Evolutionary conservation across 2,329 filamentous ascomycete genomes (phyloP).

Genomic region (Clonostachys chloroleuca): DNA sequence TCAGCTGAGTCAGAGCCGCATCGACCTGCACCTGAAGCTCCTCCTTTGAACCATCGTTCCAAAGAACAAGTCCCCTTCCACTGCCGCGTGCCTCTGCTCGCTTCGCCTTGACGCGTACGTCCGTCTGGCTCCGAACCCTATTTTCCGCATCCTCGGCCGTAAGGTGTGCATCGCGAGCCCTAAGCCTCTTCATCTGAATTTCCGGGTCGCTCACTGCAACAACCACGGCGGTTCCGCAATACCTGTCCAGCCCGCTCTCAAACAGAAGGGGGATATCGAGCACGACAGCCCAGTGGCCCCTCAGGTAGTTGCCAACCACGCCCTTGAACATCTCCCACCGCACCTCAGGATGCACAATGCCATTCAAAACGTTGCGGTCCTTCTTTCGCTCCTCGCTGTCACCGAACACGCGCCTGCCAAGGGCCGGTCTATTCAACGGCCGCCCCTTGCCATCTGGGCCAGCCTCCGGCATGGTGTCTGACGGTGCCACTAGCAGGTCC

Average conservation of each 20-base stretch:
- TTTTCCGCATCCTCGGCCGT: constrained; percentile 84
- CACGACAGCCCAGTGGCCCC: constrained; percentile 82
- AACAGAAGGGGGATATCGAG: constrained; percentile 91
- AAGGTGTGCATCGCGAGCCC: constrained; percentile 72
- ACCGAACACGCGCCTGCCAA: constrained; percentile 86
- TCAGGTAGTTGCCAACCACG: constrained; percentile 68
- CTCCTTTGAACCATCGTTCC: constrained; percentile 78
- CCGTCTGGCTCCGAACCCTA: constrained; percentile 79
- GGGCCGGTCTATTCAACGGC: constrained; percentile 78
- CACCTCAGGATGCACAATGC: constrained; percentile 90
- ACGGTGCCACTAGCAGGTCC: constrained; percentile 68
- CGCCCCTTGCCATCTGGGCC: constrained; percentile 52
- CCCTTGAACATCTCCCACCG: constrained; percentile 74
- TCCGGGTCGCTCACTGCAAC: constrained; percentile 78
- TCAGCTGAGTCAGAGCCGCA: constrained; percentile 60
- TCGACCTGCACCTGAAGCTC: constrained; percentile 66
- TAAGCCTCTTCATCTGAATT: constrained; percentile 77
- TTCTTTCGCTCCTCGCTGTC: constrained; percentile 62
- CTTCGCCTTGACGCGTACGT: constrained; percentile 78
- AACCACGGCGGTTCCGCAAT: constrained; percentile 82
- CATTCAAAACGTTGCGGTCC: constrained; percentile 76
- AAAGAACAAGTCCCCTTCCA: constrained; percentile 73
- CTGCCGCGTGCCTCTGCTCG: constrained; percentile 61
- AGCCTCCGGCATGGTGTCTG: constrained; percentile 43
- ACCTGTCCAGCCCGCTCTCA: constrained; percentile 78